These are phyloP conservation scores for Elongisporangium undulatum DNA, from an alignment of 352 stramenopile genomes.

Conservation along the genomic window DNA sequence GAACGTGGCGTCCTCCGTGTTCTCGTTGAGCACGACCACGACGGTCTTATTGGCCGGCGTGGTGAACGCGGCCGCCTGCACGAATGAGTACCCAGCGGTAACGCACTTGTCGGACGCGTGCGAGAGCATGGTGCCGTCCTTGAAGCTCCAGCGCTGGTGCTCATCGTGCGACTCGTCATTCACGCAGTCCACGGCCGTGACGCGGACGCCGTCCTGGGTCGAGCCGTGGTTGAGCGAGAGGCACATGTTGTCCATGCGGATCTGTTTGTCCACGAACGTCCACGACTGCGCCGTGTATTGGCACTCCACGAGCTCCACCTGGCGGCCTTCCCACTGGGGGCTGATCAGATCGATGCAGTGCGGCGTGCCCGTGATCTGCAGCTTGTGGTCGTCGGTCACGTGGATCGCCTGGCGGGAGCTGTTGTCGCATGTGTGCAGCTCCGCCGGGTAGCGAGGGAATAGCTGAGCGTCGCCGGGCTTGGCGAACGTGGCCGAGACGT, in stretches of 20 bases:
- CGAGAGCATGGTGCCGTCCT: conserved; percentile 52
- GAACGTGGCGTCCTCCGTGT: conserved; percentile 68
- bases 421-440: conserved; percentile 53
- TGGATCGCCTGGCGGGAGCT: conserved; percentile 58
- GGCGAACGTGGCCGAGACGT: conserved; percentile 40
- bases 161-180: conserved; percentile 20
- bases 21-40: conserved; percentile 82
- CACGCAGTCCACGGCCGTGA: conserved; percentile 49
- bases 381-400: conserved; percentile 62
- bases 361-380: conserved; percentile 53
- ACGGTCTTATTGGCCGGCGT: conserved; percentile 73
- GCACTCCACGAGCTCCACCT: conserved; percentile 66
- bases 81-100: conserved; percentile 73
- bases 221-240: conserved; percentile 68
- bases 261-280: conserved; percentile 47
- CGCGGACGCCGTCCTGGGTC: conserved; percentile 35
- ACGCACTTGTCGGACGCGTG: conserved; percentile 59
- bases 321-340: conserved; percentile 45
- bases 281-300: conserved; percentile 61
- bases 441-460: conserved; percentile 53
- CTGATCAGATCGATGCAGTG: conserved; percentile 58
- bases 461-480: conserved; percentile 61
- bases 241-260: conserved; percentile 61
- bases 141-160: conserved; percentile 63
- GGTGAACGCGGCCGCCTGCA: conserved; percentile 63